Base-by-base conservation (phyloP, 345 rosid genomes). In the Sisymbrium irio region DNA sequence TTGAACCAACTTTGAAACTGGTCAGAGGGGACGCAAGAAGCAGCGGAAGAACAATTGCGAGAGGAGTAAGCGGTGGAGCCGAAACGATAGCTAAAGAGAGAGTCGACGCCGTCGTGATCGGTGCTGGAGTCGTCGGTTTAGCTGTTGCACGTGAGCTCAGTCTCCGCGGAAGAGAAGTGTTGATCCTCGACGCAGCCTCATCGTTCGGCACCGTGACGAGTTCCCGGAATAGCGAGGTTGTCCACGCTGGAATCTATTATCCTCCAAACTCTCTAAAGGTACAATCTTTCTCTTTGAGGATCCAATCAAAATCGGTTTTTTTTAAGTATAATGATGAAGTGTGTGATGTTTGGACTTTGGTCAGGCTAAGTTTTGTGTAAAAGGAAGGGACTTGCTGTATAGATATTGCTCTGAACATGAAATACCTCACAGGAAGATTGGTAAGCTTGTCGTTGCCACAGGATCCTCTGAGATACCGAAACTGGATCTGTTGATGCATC, bases 181-280 rank as follows among this genome's bases (percentile, higher is more conserved):
- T 91, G 33, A 91, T 94, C 54, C 74, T 94, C 11, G 98, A 94
- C 20, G 86, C 95, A 2, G 93, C 91, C 25, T 64, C 97, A 18
- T 81, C 96, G 25, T 91, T 94, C 72, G 98, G 97, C 80, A 83
- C 92, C 39, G 90, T 77, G 50, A 89, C 86, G 18, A 91, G 95
- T 36, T 86, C 97, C 18, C 92, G 97, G 13, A 91, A 87, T 84
- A 94, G 97, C 71, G 87, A 94, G 74, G 98, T 94, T 80, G 74
- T 94, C 68, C 97, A 94, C 70, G 97, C 96, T 35, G 98, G 98
- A 76, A 88, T 94, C 78, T 94, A 94, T 68, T 94, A 94, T 71
- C 93, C 89, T 70, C 84, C 70, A 59, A 71, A 78, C 77, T 91
- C 97, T 35, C 86, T 87, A 76, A 91, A 91, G 88, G 93, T 88